Conservation (phyloP, 2,329 filamentous ascomycete species). For the Cercospora zeae-maydis region DNA sequence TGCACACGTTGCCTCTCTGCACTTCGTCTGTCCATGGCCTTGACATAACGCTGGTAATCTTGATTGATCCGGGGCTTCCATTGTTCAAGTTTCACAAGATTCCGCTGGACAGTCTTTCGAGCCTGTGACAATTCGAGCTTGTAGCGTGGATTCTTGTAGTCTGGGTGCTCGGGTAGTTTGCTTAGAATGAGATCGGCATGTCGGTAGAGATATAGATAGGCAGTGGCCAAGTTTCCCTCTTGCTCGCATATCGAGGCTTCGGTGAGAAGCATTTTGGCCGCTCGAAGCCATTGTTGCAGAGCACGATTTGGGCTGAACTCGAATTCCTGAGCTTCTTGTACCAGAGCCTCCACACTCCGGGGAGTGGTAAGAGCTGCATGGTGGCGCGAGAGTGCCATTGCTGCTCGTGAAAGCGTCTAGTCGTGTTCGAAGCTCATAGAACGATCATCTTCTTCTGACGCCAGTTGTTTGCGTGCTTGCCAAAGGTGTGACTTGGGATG, state of each 20-base stretch:
- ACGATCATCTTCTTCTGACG: background rate
- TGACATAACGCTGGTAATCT: slow-evolving; percentile 65
- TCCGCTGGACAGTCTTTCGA: slow-evolving; percentile 59
- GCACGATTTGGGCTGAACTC: slow-evolving; percentile 74
- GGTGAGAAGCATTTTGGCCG: slow-evolving; percentile 32
- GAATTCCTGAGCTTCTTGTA: slow-evolving; percentile 71
- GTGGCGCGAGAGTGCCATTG: slow-evolving; percentile 33
- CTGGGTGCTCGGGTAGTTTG: slow-evolving; percentile 70
- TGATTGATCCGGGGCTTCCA: slow-evolving; percentile 75
- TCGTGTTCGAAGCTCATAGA: background rate
- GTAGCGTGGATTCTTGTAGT: slow-evolving; percentile 63
- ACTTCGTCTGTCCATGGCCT: slow-evolving; percentile 45
- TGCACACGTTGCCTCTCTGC: slow-evolving; percentile 29
- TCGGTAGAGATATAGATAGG: slow-evolving; percentile 87
- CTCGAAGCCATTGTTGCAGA: slow-evolving; percentile 49
- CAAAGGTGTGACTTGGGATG: background rate
- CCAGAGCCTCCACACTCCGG: slow-evolving; percentile 69
- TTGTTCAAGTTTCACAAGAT: slow-evolving; percentile 68
- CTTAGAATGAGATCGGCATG: slow-evolving; percentile 81
- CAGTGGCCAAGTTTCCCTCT: slow-evolving; percentile 81
- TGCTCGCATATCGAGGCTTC: slow-evolving; percentile 80
- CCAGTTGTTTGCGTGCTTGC: background rate
- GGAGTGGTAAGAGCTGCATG: slow-evolving; percentile 27
- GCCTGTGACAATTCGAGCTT: slow-evolving; percentile 53
- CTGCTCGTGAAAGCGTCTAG: background rate